These are phyloP conservation scores for Ceraceosorus bombacis DNA, from an alignment of 1,284 basidiomycete species.

Conservation along the genomic window DNA sequence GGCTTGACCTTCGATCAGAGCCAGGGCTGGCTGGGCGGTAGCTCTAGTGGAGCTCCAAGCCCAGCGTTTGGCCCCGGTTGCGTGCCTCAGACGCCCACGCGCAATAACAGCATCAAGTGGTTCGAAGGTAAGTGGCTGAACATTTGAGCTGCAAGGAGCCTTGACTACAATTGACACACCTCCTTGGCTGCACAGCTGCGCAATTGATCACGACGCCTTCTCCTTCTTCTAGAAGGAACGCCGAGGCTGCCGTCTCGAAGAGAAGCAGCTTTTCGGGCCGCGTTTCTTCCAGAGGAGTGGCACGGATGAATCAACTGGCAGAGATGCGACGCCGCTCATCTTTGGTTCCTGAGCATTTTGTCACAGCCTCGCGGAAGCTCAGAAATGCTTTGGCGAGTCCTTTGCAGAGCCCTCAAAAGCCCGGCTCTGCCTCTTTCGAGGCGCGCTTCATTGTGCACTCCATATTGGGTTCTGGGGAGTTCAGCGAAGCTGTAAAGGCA, in stretches of 20 bases:
- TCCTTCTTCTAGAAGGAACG: slow-evolving; percentile 22
- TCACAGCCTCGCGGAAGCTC: too few relatives aligned
- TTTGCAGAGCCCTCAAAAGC: too few relatives aligned
- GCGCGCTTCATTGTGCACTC: slow-evolving; percentile 66
- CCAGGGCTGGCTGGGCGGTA: slow-evolving; percentile 17
- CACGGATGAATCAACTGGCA: too few relatives aligned
- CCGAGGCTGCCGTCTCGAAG: neutral
- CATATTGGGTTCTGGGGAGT: slow-evolving; percentile 83
- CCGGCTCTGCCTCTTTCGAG: slow-evolving; percentile 19
- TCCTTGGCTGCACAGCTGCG: slow-evolving; percentile 17
- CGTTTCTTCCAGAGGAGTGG: too few relatives aligned
- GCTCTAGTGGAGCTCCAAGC: slow-evolving; percentile 3
- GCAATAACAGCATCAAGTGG: slow-evolving; percentile 40
- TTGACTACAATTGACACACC: neutral
- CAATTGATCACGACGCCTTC: slow-evolving; percentile 38
- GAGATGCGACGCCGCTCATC: too few relatives aligned
- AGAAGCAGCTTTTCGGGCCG: neutral
- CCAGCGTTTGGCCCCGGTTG: slow-evolving; percentile 21
- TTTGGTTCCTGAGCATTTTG: too few relatives aligned
- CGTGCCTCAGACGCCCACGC: slow-evolving; percentile 44
- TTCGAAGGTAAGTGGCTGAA: slow-evolving; percentile 21
- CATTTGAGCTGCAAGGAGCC: neutral
- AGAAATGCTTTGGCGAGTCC: too few relatives aligned
- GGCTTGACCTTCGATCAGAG: slow-evolving; percentile 15
- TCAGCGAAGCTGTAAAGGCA: slow-evolving; percentile 88